Conservation (phyloP, 768 basidiomycete species). For the Clathrus columnatus region DNA sequence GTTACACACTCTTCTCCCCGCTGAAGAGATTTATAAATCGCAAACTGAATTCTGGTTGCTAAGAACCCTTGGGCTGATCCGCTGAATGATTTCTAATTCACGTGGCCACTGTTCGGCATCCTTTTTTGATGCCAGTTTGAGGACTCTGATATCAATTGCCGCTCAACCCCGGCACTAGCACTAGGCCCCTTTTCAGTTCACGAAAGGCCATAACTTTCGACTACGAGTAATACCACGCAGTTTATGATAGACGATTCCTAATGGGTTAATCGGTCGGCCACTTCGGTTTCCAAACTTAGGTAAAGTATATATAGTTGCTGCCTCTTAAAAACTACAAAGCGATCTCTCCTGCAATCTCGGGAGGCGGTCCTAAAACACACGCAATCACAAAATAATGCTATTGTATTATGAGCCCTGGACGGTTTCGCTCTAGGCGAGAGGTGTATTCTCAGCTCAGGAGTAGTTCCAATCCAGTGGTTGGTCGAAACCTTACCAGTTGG, state of each 20-base stretch:
- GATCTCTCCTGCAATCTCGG: not conserved
- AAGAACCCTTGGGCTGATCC: not conserved
- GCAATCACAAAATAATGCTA: not conserved
- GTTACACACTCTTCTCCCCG: no score
- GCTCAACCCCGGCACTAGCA: no score
- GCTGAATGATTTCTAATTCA: not conserved
- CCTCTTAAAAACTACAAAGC: no score
- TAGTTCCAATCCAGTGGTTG: not conserved
- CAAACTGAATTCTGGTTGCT: no score
- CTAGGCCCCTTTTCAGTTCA: no score
- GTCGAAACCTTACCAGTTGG: not conserved
- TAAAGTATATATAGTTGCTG: no score
- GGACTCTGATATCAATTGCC: not conserved
- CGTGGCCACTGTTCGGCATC: not conserved
- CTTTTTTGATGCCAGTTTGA: not conserved
- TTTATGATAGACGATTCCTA: no score
- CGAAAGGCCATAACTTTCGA: no score
- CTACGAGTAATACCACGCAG: no score
- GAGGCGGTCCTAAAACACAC: not conserved
- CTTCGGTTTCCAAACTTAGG: no score
- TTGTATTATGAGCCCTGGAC: not conserved
- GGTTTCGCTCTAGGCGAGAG: not conserved
- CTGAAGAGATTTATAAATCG: no score
- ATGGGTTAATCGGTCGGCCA: no score
- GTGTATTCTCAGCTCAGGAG: not conserved